Conservation (phyloP, 2,329 filamentous ascomycete genomes). For the Fusarium tjaetaba region DNA sequence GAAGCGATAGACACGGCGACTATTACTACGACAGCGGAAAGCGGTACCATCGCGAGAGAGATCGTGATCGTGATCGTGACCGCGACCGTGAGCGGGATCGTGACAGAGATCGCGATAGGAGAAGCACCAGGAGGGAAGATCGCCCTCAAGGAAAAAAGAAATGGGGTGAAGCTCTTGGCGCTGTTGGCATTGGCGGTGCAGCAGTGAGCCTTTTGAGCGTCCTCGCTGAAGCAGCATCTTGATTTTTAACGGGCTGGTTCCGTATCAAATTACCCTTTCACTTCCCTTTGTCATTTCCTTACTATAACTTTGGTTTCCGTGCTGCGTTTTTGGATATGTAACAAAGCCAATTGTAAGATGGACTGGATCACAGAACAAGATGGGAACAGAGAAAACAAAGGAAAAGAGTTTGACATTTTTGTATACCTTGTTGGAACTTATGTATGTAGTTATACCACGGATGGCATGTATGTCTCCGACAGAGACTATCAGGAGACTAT, state of each 20-base stretch:
- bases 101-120: conserved; percentile 50
- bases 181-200: conserved; percentile 69
- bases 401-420: conserved; percentile 3
- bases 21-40: conserved; percentile 49
- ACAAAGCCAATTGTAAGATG: not conserved
- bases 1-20: conserved; percentile 47
- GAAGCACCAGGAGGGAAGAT: conserved; percentile 51
- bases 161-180: conserved; percentile 64
- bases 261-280: not conserved
- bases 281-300: conserved; percentile 3
- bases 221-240: conserved; percentile 64
- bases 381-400: conserved; percentile 1
- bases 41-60: conserved; percentile 51
- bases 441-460: conserved; percentile 25
- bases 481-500: not conserved
- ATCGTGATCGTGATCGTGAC: conserved; percentile 46
- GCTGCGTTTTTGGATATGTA: conserved; percentile 3
- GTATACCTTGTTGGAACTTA: conserved; percentile 17
- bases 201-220: conserved; percentile 68
- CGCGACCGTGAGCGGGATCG: conserved; percentile 33
- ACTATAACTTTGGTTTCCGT: not conserved
- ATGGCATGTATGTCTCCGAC: not conserved
- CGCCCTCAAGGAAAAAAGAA: conserved; percentile 55
- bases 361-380: conserved; percentile 32
- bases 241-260: conserved; percentile 20